phyloP scores from a whole-genome alignment of 2,329 filamentous ascomycete species.

The Paraconiothyrium brasiliense region DNA sequence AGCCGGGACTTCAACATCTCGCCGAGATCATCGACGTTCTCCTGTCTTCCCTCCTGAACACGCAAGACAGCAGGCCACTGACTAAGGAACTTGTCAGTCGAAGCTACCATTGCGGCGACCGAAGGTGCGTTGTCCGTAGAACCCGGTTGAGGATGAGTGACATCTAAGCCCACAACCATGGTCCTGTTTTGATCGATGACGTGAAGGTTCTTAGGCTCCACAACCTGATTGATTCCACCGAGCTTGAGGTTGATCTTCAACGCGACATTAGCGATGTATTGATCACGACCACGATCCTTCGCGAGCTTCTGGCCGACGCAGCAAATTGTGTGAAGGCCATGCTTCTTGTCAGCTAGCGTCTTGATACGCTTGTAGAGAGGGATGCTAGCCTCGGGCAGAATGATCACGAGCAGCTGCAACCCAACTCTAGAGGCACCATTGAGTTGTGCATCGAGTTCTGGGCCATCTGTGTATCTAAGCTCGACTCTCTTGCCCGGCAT shows the following conservation, averaged over 20 bases:
- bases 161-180: conserved; percentile 88
- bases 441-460: conserved; percentile 12
- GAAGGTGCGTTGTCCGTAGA: conserved; percentile 70
- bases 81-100: conserved; percentile 70
- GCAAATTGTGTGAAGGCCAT: conserved; percentile 35
- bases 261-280: conserved; percentile 48
- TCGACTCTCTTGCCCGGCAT: conserved; percentile 15
- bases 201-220: conserved; percentile 63
- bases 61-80: conserved; percentile 80
- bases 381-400: conserved; percentile 27
- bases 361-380: conserved; percentile 37
- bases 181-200: conserved; percentile 70
- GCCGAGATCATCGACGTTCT: conserved; percentile 73
- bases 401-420: conserved; percentile 28
- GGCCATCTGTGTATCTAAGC: conserved; percentile 18
- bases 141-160: conserved; percentile 82
- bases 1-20: conserved; percentile 71
- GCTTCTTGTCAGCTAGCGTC: conserved; percentile 29
- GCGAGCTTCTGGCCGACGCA: conserved; percentile 50
- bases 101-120: conserved; percentile 81
- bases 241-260: conserved; percentile 65
- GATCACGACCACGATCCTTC: conserved; percentile 43
- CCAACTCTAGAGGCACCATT: conserved; percentile 8
- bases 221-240: conserved; percentile 66
- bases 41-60: conserved; percentile 69